Evolutionary conservation across 306 rosid genomes (phyloP).

Genomic region (Vigna mungo): DNA sequence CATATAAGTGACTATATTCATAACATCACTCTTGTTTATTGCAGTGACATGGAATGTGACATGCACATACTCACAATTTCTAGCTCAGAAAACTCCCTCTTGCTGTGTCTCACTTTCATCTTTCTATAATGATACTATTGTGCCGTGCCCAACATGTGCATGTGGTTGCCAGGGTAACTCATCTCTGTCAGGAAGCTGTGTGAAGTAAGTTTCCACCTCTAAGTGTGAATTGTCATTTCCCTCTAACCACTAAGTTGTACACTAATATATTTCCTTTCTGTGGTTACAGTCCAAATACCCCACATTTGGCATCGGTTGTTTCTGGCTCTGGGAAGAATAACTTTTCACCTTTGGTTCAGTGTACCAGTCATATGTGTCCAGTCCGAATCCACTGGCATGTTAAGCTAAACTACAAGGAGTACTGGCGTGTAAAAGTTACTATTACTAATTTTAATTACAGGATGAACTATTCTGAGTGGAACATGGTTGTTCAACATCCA

Average conservation of each 20-base stretch:
- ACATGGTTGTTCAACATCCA: slow-evolving; percentile 86
- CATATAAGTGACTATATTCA: background rate
- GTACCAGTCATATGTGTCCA: slow-evolving; percentile 92
- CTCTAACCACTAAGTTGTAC: background rate
- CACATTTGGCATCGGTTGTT: slow-evolving; percentile 77
- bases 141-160: slow-evolving; percentile 76
- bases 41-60: slow-evolving; percentile 96
- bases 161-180: slow-evolving; percentile 76
- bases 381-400: slow-evolving; percentile 92
- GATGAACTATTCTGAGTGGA: slow-evolving; percentile 89
- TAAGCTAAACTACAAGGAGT: slow-evolving; percentile 78
- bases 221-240: background rate
- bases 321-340: slow-evolving; percentile 53
- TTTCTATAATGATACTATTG: slow-evolving; percentile 81
- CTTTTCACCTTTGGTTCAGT: slow-evolving; percentile 71
- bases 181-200: slow-evolving; percentile 64
- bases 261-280: slow-evolving; percentile 30
- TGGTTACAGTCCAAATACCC: slow-evolving; percentile 61
- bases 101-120: slow-evolving; percentile 90
- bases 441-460: slow-evolving; percentile 80
- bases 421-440: slow-evolving; percentile 88
- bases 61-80: slow-evolving; percentile 87
- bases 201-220: slow-evolving; percentile 58
- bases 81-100: slow-evolving; percentile 77
- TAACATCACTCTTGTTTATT: slow-evolving; percentile 36